Base-by-base conservation (phyloP, 805 yeast species). In the Ogataea philodendri region DNA sequence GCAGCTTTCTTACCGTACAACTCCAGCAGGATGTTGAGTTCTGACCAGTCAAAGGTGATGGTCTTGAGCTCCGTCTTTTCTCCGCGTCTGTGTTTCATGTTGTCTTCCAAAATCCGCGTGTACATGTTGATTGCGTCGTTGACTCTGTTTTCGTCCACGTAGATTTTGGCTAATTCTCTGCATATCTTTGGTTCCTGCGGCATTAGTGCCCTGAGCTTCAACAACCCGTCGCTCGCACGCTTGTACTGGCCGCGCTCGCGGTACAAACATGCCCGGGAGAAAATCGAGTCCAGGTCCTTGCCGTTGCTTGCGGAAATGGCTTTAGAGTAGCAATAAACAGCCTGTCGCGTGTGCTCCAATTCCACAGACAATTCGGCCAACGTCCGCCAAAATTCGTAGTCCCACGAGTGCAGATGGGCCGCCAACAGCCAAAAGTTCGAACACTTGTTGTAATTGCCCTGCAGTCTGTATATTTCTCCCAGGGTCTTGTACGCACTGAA, bases 401-500 rank as follows among this genome's bases (percentile, higher is more conserved):
- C 95, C 58, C 78, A 74, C 0, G 86, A 78, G 45, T 81, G 78
- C 9, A 84, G 63, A 53, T 79, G 84, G 1, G 96, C 89, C 18
- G 95, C 93, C 35, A 84, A 51, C 48, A 84, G 65, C 96, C 96
- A 78, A 30, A 83, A 73, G 52, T 78, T 78, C 56, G 95, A 79
- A 56, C 95, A 76, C 52, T 84, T 82, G 45, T 80, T 76, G 32
- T 72, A 60, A 29, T 78, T 67, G 1, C 87, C 89, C 42, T 78
- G 81, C 34, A 73, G 65, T 37, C 76, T 70, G 46, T 84, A 81
- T 30, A 90, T 84, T 52, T 85, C 95, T 30, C 96, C 97, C 28
- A 88, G 62, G 0, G 94, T 84, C 51, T 84, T 81, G 66, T 89
- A 89, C 0, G 96, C 96, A 28, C 84, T 77, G 57, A 76, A 81